Conservation (phyloP, 2,329 filamentous ascomycete genomes). For the Alternaria gaisen region DNA sequence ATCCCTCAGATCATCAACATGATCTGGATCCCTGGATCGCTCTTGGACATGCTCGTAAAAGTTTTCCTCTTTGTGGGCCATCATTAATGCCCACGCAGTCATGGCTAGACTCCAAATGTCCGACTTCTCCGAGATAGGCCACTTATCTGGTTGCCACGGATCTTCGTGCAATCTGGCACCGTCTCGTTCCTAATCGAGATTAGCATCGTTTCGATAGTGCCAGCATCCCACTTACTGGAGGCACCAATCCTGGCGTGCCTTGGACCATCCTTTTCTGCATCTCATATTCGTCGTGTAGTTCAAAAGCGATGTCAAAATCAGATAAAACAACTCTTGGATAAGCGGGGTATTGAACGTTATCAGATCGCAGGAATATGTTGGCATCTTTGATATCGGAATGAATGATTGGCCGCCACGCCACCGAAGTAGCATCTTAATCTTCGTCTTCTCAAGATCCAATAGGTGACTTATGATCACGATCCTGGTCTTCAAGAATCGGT, state of each 20-base stretch:
- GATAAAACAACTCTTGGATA: background rate
- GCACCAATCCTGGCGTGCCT: background rate
- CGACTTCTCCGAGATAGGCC: background rate
- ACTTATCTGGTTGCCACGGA: accelerated
- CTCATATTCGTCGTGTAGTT: background rate
- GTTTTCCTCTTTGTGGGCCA: background rate
- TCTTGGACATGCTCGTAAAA: background rate
- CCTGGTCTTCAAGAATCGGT: background rate
- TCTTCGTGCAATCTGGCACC: background rate
- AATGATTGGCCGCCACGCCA: background rate
- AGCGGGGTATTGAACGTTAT: background rate
- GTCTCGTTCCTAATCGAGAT: background rate
- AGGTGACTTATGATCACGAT: background rate
- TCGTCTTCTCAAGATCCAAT: background rate
- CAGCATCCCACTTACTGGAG: background rate
- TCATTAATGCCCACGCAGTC: background rate
- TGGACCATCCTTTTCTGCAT: accelerated
- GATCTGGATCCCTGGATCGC: background rate
- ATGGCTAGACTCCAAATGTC: background rate
- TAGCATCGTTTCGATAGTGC: background rate
- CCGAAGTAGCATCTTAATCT: background rate
- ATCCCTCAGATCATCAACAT: accelerated
- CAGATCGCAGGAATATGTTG: background rate
- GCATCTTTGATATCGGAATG: background rate
- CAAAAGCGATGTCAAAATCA: background rate